Base-by-base conservation (phyloP, 345 rosid species). In the Gossypium mustelinum region DNA sequence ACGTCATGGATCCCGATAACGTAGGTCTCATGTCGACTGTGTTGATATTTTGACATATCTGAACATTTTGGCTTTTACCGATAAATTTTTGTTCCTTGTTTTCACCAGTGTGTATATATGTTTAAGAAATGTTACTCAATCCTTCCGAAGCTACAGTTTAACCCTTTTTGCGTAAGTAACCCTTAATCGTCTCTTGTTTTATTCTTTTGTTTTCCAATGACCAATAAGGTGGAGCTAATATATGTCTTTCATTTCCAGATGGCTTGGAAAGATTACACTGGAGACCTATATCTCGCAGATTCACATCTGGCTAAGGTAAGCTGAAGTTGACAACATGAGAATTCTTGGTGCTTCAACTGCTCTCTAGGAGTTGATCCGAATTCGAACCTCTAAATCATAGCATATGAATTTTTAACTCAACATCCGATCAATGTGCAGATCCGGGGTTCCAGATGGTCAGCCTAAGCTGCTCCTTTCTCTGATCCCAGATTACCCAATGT, bases 1-100 rank as follows among this genome's bases (percentile, higher is more conserved):
- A 95, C 98, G 66, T 95, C 99, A 4, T 95, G 99, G 99, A 95
- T 95, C 81, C 99, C 99, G 47, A 90, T 95, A 72, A 93, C 99
- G 99, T 95, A 89, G 11, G 93, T 44, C 61, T 72, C 76, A 39
- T 68, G 60, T 74, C 61, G 16, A 68, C 79, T 78, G 24, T 52
- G 20, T 55, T 66, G 52, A 22, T 45, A 29, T 63, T 72, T 80
- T 69, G 3, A 68, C 29, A 65, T 55, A 11, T 45, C 17, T 14
- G 63, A 39, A 60, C 44, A 51, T 13, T 39, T 20, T 57, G 56
- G 77, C 61, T 24, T 51, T 68, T 41, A 6, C 70, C 3, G 60
- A 56, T 80, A 69, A 34, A 48, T 29, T 9, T 58, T 59, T 24
- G 22, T 80, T 60, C 18, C 29, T 75, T 72, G 54, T 73, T 70